These are phyloP conservation scores for Globisporangium alternatum DNA, from an alignment of 352 stramenopile genomes.

Conservation along the genomic window DNA sequence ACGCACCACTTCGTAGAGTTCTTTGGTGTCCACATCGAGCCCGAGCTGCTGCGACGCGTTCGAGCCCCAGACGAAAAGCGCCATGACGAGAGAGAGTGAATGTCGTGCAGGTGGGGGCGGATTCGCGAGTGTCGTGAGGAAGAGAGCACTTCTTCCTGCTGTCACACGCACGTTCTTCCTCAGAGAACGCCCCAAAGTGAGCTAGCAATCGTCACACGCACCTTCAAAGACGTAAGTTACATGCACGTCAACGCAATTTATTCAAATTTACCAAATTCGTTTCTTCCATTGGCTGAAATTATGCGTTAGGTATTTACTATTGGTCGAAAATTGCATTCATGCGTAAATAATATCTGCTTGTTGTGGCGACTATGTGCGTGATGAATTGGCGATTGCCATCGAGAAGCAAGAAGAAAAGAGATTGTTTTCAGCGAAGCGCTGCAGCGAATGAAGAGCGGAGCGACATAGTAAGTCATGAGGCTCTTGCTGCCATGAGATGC, in stretches of 20 bases:
- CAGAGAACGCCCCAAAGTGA: neutral
- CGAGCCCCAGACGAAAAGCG: constrained; percentile 73
- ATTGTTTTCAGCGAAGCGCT: too few species aligned
- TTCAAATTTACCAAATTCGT: neutral
- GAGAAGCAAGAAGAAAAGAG: too few species aligned
- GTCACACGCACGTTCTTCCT: constrained; percentile 2
- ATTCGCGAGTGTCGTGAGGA: constrained; percentile 1
- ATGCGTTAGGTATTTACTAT: neutral
- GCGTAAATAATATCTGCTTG: neutral
- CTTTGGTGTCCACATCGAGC: constrained; percentile 40
- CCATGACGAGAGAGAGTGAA: constrained; percentile 32
- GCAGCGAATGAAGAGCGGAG: too few species aligned
- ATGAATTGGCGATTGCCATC: too few species aligned
- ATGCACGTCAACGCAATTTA: neutral
- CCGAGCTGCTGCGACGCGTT: constrained; percentile 75
- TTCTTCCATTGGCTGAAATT: neutral
- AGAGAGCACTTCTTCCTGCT: neutral
- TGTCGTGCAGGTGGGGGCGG: neutral
- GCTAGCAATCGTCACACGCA: neutral
- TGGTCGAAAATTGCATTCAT: neutral
- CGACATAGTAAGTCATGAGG: too few species aligned
- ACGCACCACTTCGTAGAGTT: constrained; percentile 57
- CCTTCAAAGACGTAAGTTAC: neutral
- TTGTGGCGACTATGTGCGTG: too few species aligned
- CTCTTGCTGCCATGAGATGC: too few species aligned